phyloP scores from a whole-genome alignment of 164 flowering plant species.

The Nelumbo lutea region DNA sequence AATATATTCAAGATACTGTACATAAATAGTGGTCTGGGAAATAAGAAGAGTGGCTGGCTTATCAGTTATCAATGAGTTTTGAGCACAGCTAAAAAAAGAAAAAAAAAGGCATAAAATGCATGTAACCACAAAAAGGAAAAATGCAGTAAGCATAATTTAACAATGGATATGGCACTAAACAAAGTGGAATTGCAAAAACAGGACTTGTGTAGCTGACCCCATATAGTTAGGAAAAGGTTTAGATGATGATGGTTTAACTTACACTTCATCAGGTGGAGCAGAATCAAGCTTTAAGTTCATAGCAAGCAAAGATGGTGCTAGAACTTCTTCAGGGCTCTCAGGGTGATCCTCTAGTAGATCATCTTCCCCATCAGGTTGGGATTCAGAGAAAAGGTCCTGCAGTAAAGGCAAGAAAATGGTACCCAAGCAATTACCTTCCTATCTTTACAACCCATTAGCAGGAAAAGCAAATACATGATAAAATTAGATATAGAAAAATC shows the following conservation, averaged over 20 bases:
- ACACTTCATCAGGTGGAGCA: conserved; percentile 57
- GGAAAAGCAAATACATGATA: background rate
- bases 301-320: conserved; percentile 61
- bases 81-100: background rate
- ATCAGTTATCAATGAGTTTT: no score
- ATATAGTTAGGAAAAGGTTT: no score
- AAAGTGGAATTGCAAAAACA: background rate
- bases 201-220: background rate
- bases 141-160: background rate
- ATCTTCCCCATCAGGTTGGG: conserved; percentile 35
- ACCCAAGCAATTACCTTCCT: background rate
- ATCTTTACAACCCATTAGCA: background rate
- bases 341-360: conserved; percentile 23
- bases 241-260: conserved; percentile 7
- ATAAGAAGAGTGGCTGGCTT: no score
- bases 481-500: background rate
- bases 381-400: conserved; percentile 54
- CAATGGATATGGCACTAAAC: no score
- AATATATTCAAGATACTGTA: no score
- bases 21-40: no score
- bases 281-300: conserved; percentile 69
- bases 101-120: no score
- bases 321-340: conserved; percentile 45
- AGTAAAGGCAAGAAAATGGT: conserved; percentile 12
- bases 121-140: background rate